Conservation (phyloP, 176 grass and related monocot genomes). For the Miscanthus lutarioriparius region DNA sequence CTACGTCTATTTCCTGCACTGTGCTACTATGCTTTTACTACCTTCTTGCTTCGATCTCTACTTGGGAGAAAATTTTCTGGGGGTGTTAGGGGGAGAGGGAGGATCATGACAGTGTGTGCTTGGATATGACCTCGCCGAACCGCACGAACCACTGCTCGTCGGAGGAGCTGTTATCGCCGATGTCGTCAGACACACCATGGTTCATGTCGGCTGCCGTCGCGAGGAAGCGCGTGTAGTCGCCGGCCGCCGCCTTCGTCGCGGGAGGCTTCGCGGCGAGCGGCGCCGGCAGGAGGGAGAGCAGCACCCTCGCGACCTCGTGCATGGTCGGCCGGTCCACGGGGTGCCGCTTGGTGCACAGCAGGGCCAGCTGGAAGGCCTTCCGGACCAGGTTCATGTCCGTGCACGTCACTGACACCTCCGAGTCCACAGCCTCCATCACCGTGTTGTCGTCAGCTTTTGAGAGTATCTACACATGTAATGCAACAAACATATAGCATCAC, state of each 20-base stretch:
- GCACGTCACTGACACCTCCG: conserved; percentile 95
- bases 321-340: conserved; percentile 85
- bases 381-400: conserved; percentile 76
- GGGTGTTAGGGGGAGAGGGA: not conserved
- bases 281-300: conserved; percentile 75
- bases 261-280: conserved; percentile 43
- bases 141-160: conserved; percentile 90
- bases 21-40: conserved; percentile 46
- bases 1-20: conserved; percentile 56
- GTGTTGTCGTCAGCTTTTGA: conserved; percentile 97
- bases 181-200: conserved; percentile 43
- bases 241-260: conserved; percentile 27
- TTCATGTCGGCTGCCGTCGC: conserved; percentile 39
- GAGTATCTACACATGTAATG: conserved; percentile 59
- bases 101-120: conserved; percentile 64
- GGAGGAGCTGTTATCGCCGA: conserved; percentile 68
- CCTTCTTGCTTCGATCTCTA: conserved; percentile 32
- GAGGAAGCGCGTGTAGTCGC: conserved; percentile 71
- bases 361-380: conserved; percentile 94
- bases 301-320: conserved; percentile 83
- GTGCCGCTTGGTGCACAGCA: conserved; percentile 88
- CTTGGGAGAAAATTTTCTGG: conserved; percentile 22
- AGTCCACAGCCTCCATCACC: conserved; percentile 97
- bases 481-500: not conserved
- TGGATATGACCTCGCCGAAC: conserved; percentile 97